A percentile compares a stretch with the other conserved stretches of the same genome.
These are phyloP conservation scores for Globisporangium barbulae DNA, from an alignment of 352 stramenopile genomes.

Conservation along the genomic window DNA sequence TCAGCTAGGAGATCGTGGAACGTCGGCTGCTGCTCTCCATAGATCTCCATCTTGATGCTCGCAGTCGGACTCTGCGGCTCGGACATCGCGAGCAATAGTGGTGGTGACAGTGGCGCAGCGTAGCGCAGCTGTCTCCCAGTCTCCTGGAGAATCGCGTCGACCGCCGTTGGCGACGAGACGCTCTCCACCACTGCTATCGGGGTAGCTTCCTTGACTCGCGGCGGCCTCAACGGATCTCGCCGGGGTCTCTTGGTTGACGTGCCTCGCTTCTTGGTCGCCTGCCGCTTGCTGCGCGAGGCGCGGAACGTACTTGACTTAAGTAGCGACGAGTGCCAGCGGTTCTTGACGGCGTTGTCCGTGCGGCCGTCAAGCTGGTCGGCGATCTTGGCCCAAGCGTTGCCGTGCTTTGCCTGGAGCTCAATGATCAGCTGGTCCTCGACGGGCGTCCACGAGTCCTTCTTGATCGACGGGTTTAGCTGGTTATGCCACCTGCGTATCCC, in stretches of 20 bases:
- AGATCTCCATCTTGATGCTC: not conserved
- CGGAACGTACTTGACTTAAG: not conserved
- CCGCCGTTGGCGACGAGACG: slow-evolving; percentile 1
- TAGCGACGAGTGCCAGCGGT: slow-evolving; percentile 38
- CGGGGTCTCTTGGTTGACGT: not conserved
- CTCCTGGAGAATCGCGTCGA: not conserved
- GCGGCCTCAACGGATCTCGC: not conserved
- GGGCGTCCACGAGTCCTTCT: slow-evolving; percentile 27
- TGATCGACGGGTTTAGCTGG: slow-evolving; percentile 41
- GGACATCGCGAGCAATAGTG: not conserved
- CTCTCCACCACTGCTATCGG: not conserved
- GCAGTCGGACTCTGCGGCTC: not conserved
- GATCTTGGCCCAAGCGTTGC: slow-evolving; percentile 51
- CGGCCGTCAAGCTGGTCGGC: slow-evolving; percentile 37
- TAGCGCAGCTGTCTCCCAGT: not conserved
- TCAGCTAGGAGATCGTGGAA: not conserved
- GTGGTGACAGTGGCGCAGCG: not conserved
- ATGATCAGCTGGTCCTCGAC: slow-evolving; percentile 38
- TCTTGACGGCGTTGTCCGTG: slow-evolving; percentile 56
- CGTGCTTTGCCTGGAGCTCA: slow-evolving; percentile 25
- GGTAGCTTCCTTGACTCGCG: not conserved
- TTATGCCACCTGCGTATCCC: slow-evolving; percentile 21
- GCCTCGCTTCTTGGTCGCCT: not conserved
- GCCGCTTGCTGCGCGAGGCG: not conserved
- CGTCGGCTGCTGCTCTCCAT: not conserved